phyloP scores from a whole-genome alignment of 768 basidiomycete species.

The Tricholoma terreum region DNA sequence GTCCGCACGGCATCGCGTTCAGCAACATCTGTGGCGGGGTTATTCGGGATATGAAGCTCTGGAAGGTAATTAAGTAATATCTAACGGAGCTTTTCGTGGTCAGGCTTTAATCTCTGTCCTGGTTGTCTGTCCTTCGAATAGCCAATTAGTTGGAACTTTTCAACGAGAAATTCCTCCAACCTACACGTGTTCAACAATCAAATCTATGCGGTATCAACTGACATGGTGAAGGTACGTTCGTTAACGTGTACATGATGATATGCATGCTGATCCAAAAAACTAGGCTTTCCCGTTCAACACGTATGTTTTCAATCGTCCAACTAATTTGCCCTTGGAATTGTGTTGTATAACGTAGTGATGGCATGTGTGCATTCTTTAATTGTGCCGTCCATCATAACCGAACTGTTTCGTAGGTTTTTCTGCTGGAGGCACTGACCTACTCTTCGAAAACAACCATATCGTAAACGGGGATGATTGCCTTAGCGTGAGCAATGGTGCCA shows the following conservation, averaged over 20 bases:
- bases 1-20: slow-evolving; percentile 55
- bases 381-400: not conserved
- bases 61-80: slow-evolving; percentile 34
- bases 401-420: slow-evolving; percentile 40
- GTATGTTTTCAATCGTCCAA: slow-evolving; percentile 29
- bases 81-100: not conserved
- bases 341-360: slow-evolving; percentile 29
- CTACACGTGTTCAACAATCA: slow-evolving; percentile 53
- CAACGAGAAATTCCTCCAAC: slow-evolving; percentile 45
- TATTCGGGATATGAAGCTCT: slow-evolving; percentile 56
- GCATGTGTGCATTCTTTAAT: slow-evolving; percentile 17
- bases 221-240: slow-evolving; percentile 22
- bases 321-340: not conserved
- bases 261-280: not conserved
- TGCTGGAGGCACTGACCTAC: slow-evolving; percentile 51
- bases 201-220: slow-evolving; percentile 51
- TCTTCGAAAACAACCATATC: slow-evolving; percentile 58
- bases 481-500: slow-evolving; percentile 54
- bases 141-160: slow-evolving; percentile 62
- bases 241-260: no score
- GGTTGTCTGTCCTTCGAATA: slow-evolving; percentile 12
- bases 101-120: not conserved
- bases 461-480: slow-evolving; percentile 63
- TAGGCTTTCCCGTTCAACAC: slow-evolving; percentile 63
- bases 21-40: slow-evolving; percentile 50